Evolutionary conservation across 768 basidiomycete species (phyloP).

Genomic region (Phlebiopsis flavidoalba): DNA sequence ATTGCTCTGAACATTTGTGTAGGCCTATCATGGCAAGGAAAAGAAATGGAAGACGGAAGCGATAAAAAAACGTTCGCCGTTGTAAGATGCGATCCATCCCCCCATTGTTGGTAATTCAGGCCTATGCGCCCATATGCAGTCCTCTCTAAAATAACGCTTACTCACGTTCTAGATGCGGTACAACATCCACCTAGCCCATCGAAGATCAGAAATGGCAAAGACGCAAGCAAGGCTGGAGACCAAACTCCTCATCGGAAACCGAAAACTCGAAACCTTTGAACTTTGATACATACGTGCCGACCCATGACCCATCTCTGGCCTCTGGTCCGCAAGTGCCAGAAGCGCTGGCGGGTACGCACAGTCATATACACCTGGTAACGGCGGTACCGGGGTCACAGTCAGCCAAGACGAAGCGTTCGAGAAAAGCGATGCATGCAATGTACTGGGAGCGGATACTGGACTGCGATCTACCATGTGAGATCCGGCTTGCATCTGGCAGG

Average conservation of each 20-base stretch:
- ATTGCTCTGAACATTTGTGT: background rate
- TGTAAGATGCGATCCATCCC: slow-evolving; percentile 37
- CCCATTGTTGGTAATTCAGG: too few relatives aligned
- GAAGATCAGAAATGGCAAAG: slow-evolving; percentile 6
- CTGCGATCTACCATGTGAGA: slow-evolving; percentile 75
- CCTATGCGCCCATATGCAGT: background rate
- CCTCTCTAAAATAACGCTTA: background rate
- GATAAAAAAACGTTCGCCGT: slow-evolving; percentile 63
- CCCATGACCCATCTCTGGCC: slow-evolving; percentile 61
- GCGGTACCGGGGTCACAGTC: slow-evolving; percentile 33
- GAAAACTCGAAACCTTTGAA: slow-evolving; percentile 58
- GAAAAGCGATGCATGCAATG: slow-evolving; percentile 70
- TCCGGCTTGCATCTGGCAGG: background rate
- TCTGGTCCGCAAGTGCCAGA: slow-evolving; percentile 17
- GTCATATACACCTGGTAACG: slow-evolving; percentile 24
- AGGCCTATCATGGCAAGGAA: slow-evolving; percentile 63
- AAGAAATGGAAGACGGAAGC: slow-evolving; percentile 72
- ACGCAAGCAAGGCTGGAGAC: slow-evolving; percentile 1
- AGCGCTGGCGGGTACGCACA: slow-evolving; percentile 20
- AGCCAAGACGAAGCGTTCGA: slow-evolving; percentile 73
- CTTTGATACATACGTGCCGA: slow-evolving; percentile 67
- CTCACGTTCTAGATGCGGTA: slow-evolving; percentile 64
- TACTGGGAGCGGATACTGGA: slow-evolving; percentile 90
- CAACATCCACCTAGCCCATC: slow-evolving; percentile 41
- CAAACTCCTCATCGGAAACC: slow-evolving; percentile 19